A percentile compares a stretch with the other conserved stretches of the same genome.
These are phyloP conservation scores for Closterium sp. DNA, from an alignment of 139 green algal genomes.

Conservation along the genomic window DNA sequence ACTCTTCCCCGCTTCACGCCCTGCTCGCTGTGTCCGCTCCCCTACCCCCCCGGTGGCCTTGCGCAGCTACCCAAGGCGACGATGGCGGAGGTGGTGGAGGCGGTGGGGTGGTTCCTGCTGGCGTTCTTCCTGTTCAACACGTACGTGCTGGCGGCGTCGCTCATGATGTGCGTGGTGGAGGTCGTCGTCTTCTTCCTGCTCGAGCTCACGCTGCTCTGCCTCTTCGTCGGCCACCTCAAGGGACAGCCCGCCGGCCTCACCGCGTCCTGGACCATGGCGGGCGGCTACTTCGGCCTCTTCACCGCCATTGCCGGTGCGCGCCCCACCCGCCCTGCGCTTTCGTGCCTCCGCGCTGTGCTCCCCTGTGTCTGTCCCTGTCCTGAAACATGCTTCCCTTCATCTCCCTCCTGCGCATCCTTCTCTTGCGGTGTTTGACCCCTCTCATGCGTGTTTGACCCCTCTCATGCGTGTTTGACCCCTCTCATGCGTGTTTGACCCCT, in stretches of 20 bases:
- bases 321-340: too few relatives aligned
- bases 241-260: background rate
- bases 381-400: too few relatives aligned
- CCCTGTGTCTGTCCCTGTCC: too few relatives aligned
- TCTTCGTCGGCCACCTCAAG: constrained; percentile 1
- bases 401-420: too few relatives aligned
- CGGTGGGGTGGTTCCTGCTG: constrained; percentile 8
- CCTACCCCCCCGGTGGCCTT: too few relatives aligned
- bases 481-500: too few relatives aligned
- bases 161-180: background rate
- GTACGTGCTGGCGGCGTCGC: background rate
- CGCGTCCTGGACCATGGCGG: background rate
- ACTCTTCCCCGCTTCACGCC: too few relatives aligned
- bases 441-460: too few relatives aligned
- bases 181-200: background rate
- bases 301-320: background rate
- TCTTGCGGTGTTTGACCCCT: too few relatives aligned
- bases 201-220: background rate
- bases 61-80: background rate
- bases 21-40: too few relatives aligned
- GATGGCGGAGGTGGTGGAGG: background rate
- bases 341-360: too few relatives aligned
- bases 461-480: too few relatives aligned
- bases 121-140: constrained; percentile 10
- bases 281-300: background rate